Conservation (phyloP, 2,329 filamentous ascomycete genomes). For the Parastagonospora avenae region DNA sequence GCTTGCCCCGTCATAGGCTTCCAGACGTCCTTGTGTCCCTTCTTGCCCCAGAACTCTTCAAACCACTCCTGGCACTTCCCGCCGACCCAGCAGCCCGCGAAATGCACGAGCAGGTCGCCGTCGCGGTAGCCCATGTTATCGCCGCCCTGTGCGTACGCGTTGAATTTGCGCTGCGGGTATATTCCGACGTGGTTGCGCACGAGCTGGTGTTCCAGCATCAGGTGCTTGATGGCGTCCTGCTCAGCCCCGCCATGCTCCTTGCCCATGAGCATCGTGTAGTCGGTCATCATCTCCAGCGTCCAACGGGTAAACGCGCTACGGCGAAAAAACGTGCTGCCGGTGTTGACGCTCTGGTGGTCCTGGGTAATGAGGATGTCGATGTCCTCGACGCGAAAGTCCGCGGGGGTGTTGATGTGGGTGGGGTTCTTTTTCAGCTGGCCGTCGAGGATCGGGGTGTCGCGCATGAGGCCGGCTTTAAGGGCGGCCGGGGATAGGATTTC, state of each 20-base stretch:
- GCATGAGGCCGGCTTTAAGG: slow-evolving; percentile 34
- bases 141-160: slow-evolving; percentile 45
- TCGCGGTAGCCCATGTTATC: slow-evolving; percentile 46
- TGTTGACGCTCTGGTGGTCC: slow-evolving; percentile 49
- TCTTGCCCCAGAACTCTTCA: slow-evolving; percentile 44
- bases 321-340: slow-evolving; percentile 48
- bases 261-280: slow-evolving; percentile 44
- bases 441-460: slow-evolving; percentile 33
- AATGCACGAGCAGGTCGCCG: slow-evolving; percentile 48
- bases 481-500: slow-evolving; percentile 42
- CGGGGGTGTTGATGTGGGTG: slow-evolving; percentile 32
- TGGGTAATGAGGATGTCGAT: slow-evolving; percentile 49
- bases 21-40: slow-evolving; percentile 29
- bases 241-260: slow-evolving; percentile 41
- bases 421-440: slow-evolving; percentile 34
- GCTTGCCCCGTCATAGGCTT: slow-evolving; percentile 8
- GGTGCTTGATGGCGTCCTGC: slow-evolving; percentile 44
- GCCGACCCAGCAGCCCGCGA: slow-evolving; percentile 49
- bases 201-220: slow-evolving; percentile 43
- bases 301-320: slow-evolving; percentile 44
- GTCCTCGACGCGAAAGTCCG: slow-evolving; percentile 36
- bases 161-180: slow-evolving; percentile 45
- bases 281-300: slow-evolving; percentile 49
- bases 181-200: slow-evolving; percentile 47
- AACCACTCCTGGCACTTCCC: slow-evolving; percentile 43